Base-by-base conservation (phyloP, 2,329 filamentous ascomycete species). In the Beauveria varroae region DNA sequence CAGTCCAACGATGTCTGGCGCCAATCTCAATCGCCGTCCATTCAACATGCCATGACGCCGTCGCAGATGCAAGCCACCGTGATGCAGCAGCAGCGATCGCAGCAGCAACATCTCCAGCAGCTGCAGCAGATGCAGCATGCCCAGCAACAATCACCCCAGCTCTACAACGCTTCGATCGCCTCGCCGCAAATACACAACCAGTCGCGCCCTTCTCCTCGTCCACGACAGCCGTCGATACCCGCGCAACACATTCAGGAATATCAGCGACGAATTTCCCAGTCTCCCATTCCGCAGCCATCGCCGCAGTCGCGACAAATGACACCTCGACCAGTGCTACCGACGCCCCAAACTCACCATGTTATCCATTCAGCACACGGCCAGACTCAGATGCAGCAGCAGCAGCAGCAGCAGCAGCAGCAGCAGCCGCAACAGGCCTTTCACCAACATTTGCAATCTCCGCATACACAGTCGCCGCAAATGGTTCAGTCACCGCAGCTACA, bases 61-160 rank as follows among this genome's bases (percentile, higher is more conserved):
- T 66, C 68, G 46, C 47, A 61, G 8, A 52, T 57, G 6, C 64
- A 65, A 56, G 62, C 56, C 22, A 55, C 53, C 20, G 34, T 60
- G 22, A 60, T 60, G 43, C 70, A 72, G 47, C 53, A 57, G 47
- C 60, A 62, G 47, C 53, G 43, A 46, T 57, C 53, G 28, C 73
- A 69, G 34, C 66, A 67, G 43, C 62, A 65, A 54, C 73, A 58
- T 65, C 63, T 65, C 3, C 70, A 70, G 14, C 70, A 71, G 63
- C 63, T 64, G 62, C 68, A 69, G 20, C 66, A 71, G 71, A 56
- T 57, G 52, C 69, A 68, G 3, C 71, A 71, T 28, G 67, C 69
- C 5, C 68, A 73, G 59, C 68, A 69, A 16, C 68, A 61, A 49
- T 68, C 62, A 62, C 64, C 62, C 9, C 58, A 49, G 18, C 49